Conservation (phyloP, 1,284 basidiomycete species). For the Rhizoctonia solani region DNA sequence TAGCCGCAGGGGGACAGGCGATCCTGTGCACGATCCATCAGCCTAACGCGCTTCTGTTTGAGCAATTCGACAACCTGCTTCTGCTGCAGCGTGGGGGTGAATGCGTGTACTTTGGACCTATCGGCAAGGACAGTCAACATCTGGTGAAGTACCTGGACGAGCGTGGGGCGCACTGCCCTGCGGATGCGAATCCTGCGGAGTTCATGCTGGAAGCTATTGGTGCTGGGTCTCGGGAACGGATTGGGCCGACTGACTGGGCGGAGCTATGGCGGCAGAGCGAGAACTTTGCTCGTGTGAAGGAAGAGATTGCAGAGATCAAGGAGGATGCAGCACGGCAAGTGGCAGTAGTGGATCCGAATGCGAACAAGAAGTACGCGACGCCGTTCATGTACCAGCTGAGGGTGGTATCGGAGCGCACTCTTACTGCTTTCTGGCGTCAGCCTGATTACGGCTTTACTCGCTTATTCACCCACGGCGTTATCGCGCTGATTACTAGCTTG, state of each 20-base stretch:
- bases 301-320: constrained; percentile 51
- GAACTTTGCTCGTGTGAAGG: constrained; percentile 43
- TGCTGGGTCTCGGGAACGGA: constrained; percentile 64
- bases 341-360: neutral
- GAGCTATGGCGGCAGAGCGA: constrained; percentile 44
- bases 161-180: constrained; percentile 53
- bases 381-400: constrained; percentile 79
- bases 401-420: constrained; percentile 74
- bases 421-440: constrained; percentile 78
- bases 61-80: constrained; percentile 55
- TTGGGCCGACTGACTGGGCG: constrained; percentile 75
- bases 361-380: constrained; percentile 57
- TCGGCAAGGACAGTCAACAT: constrained; percentile 53
- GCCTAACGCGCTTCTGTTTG: constrained; percentile 57
- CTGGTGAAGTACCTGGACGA: constrained; percentile 57
- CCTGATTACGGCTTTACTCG: constrained; percentile 78
- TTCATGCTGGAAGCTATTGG: constrained; percentile 64
- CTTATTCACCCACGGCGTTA: constrained; percentile 74
- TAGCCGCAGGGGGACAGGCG: constrained; percentile 75
- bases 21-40: constrained; percentile 60
- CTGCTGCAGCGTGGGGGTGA: constrained; percentile 52
- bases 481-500: constrained; percentile 79
- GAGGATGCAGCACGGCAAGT: constrained; percentile 36
- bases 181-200: constrained; percentile 55
- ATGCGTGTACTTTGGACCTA: constrained; percentile 58